phyloP scores from a whole-genome alignment of 352 stramenopile genomes.

The Globisporangium echinulatum region DNA sequence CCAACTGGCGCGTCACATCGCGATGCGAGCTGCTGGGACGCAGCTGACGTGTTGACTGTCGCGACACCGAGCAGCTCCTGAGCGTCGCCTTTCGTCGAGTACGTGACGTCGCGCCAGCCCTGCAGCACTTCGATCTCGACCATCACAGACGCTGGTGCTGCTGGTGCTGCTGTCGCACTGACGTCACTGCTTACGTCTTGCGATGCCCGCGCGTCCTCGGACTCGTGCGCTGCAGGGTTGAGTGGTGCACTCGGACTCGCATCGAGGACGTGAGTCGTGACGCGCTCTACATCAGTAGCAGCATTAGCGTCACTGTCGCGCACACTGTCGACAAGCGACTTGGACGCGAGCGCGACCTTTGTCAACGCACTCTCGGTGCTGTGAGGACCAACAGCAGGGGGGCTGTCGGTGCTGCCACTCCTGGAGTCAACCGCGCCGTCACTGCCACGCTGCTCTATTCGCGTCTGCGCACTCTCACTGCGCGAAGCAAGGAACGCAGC shows the following conservation, averaged over 20 bases:
- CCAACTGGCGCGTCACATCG: too few relatives aligned
- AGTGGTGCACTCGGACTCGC: too few relatives aligned
- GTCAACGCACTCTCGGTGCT: constrained; percentile 12
- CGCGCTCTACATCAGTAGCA: background rate
- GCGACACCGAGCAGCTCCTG: too few relatives aligned
- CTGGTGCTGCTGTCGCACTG: background rate
- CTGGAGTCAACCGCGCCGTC: too few relatives aligned
- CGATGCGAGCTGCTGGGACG: background rate
- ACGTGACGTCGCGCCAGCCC: background rate
- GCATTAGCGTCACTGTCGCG: background rate
- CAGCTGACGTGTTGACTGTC: background rate
- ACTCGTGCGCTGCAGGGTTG: too few relatives aligned
- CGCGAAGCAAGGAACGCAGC: background rate
- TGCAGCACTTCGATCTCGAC: constrained; percentile 6
- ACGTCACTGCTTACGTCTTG: too few relatives aligned
- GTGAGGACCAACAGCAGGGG: too few relatives aligned
- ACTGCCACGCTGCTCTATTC: too few relatives aligned
- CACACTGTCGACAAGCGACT: constrained; percentile 14
- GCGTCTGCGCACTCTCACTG: too few relatives aligned
- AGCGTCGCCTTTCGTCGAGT: background rate
- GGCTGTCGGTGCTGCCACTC: too few relatives aligned
- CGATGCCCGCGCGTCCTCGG: too few relatives aligned
- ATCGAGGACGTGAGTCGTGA: too few relatives aligned
- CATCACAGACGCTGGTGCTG: background rate
- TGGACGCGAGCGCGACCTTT: constrained; percentile 29